Base-by-base conservation (phyloP, 208 protist genomes). In the Crithidia sp. region DNA sequence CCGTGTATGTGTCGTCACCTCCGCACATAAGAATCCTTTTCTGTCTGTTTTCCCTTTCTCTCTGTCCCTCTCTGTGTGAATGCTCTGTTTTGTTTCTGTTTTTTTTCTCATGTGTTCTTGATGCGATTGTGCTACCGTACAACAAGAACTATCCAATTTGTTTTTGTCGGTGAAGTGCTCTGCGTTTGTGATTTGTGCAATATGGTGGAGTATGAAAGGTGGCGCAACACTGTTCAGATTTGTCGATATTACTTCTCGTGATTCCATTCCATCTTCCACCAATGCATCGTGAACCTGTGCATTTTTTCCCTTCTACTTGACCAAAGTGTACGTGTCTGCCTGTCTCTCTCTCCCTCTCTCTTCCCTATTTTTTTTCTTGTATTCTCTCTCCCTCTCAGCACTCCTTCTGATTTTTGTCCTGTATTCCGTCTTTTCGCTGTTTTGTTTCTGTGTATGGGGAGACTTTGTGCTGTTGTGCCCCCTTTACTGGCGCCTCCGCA, bases 61-160 rank as follows among this genome's bases (percentile, higher is more conserved):
- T 28, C 28, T 28, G 28, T 28, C 28, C 28, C 28, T 28, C 28
- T 28, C 28, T 28, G 28, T 28, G 28, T 28, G 28, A 28, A 28
- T 28, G 28, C 28, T 28, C 28, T 28, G 1, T 28, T 28, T 28
- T 28, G 44, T 47, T 45, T 58, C 12, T 59, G 6, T 50, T 36
- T 57, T 36, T 56, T 45, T 68, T 19, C 40, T 52, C 52, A 59
- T 68, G 64, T 68, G 64, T 59, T 68, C 40, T 40, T 68, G 59
- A 37, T 68, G 57, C 54, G 40, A 59, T 49, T 59, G 10, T 68
- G 50, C 52, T 57, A 47, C 7, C 43, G 49, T 55, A 58, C 7
- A 63, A 56, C 64, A 57, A 14, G 64, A 68, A 14, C 39, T 8
- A n/a, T 49, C 19, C 2, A 3, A 59, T 59, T 49, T n/a, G 39